Evolutionary conservation across 176 grass and related monocot species (phyloP), one percentile per base, ranked within the genome.

Genomic region (Rhynchospora pubera): DNA sequence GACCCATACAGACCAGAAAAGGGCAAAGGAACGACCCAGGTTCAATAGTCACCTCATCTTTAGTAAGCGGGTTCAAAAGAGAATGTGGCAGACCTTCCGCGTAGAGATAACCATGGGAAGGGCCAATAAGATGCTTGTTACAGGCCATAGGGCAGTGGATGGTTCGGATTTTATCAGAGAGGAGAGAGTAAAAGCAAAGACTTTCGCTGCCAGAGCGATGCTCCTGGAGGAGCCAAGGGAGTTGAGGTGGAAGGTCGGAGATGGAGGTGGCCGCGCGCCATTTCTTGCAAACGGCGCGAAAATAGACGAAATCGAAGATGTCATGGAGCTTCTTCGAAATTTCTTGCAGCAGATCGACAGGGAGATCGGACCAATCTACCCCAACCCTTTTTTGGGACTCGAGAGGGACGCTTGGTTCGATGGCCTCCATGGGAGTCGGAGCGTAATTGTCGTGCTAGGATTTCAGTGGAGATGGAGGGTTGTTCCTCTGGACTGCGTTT

Each of bases 271-370:
- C 34, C 34, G 34, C 4, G 34, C 34, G 34, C 34, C 34, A 39
- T 39, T 39, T 39, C 34, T 39, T 39, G 34, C 34, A 39, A 39
- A 39, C 34, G 34, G 2, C 34, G 34, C 34, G 34, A 39, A 39
- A 39, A 48, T 22, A 59, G 65, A 75, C 44, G 85, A 86, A 86
- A 16, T 86, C 85, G 42, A 74, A 32, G 5, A 80, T 65, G 56
- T 86, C 78, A 10, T 82, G 85, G 22, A 82, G 78, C 66, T n/a
- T 68, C 67, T 32, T 51, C 9, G 78, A 6, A 50, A 86, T 7
- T 30, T 68, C 45, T 30, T 14, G 22, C 22, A 86, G 21, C 26
- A 86, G 15, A 62, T 86, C 85, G 15, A 28, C 15, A 50, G 66
- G 78, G 43, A 86, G 78, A 39, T 47, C 28, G 5, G 65, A 75